These are phyloP conservation scores for Penicillium canariense DNA, from an alignment of 495 filamentous ascomycete genomes.

Conservation along the genomic window DNA sequence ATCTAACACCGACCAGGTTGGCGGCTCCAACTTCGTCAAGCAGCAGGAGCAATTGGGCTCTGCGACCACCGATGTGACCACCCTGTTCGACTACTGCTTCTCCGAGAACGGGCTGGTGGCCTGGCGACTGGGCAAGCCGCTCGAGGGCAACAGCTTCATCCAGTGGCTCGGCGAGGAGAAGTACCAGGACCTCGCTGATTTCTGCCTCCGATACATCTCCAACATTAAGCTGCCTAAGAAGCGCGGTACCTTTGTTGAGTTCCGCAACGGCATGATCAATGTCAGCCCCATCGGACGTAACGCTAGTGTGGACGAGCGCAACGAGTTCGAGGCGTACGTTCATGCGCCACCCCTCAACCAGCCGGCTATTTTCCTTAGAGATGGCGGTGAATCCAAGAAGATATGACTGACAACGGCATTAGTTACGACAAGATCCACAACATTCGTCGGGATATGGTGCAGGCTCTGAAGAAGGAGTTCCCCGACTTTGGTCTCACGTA, in stretches of 20 bases:
- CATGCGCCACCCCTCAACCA: background rate
- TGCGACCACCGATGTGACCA: constrained; percentile 58
- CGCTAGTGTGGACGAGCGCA: constrained; percentile 73
- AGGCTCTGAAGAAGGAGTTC: constrained; percentile 74
- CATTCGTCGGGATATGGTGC: constrained; percentile 69
- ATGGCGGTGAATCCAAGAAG: background rate
- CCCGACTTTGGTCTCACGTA: constrained; percentile 80
- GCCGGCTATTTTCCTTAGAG: background rate
- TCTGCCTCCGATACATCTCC: constrained; percentile 84
- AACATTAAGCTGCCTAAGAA: constrained; percentile 83
- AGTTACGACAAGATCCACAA: constrained; percentile 73
- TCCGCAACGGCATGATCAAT: constrained; percentile 96
- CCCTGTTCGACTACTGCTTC: constrained; percentile 95
- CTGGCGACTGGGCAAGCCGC: constrained; percentile 70
- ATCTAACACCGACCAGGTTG: constrained; percentile 46
- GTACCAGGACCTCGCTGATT: constrained; percentile 85
- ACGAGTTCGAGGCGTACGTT: constrained; percentile 64
- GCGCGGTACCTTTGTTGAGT: constrained; percentile 95
- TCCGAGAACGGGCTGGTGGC: constrained; percentile 92
- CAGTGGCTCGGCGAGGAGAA: constrained; percentile 83
- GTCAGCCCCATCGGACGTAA: constrained; percentile 90
- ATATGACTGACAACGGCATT: constrained; percentile 15
- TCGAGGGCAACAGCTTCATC: constrained; percentile 82
- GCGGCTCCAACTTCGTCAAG: constrained; percentile 82
- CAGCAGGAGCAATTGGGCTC: constrained; percentile 93